Evolutionary conservation across 2,329 filamentous ascomycete species (phyloP).

Genomic region (Hypoxylon sp.): DNA sequence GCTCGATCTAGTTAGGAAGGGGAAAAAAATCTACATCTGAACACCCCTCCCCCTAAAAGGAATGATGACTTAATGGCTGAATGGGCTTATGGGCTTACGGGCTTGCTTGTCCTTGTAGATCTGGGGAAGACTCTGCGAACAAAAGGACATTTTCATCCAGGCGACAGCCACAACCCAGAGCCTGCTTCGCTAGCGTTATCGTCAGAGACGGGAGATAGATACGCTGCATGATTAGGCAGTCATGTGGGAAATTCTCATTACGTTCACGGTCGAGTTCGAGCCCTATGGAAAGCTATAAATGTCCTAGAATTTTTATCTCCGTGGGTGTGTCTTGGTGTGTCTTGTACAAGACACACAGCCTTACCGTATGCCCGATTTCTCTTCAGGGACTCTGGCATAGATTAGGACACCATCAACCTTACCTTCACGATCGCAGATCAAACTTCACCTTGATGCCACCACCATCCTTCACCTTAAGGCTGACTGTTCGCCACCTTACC

Average conservation of each 20-base stretch:
- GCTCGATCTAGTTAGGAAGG: constrained; percentile 3
- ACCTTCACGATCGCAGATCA: constrained; percentile 8
- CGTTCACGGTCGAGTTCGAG: not conserved
- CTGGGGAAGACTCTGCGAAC: constrained; percentile 35
- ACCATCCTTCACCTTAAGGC: constrained; percentile 34
- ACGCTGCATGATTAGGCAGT: constrained; percentile 31
- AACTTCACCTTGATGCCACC: constrained; percentile 13
- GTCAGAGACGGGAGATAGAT: constrained; percentile 6
- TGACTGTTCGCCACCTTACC: constrained; percentile 19
- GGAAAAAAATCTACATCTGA: not conserved
- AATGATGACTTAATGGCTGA: not conserved
- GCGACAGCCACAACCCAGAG: constrained; percentile 39
- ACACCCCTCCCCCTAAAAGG: not conserved
- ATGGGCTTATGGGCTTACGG: constrained; percentile 18
- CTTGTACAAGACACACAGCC: too few species aligned
- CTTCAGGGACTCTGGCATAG: not conserved
- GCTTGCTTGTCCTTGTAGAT: constrained; percentile 33
- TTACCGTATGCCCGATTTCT: not conserved
- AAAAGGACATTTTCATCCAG: constrained; percentile 24
- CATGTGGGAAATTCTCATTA: constrained; percentile 19
- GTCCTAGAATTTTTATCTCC: not conserved
- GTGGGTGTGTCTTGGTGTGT: not conserved
- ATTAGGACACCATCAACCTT: constrained; percentile 1
- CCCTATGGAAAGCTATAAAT: not conserved
- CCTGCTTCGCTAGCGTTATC: constrained; percentile 44